Conservation (phyloP, 164 flowering plant species). For the Protea cynaroides region DNA sequence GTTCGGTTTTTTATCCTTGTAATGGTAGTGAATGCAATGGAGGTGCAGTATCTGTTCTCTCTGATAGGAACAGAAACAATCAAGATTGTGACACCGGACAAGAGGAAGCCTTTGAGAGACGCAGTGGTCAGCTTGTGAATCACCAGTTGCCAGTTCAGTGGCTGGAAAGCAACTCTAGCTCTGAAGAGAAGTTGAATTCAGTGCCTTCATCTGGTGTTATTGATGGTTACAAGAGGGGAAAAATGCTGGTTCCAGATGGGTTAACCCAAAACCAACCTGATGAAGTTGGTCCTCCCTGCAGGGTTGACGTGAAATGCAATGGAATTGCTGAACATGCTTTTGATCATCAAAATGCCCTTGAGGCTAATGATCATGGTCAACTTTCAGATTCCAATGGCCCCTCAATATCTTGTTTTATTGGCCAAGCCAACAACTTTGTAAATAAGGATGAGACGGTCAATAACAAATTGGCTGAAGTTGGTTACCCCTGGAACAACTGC, state of each 20-base stretch:
- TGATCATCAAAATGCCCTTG: neutral
- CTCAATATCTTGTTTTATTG: neutral
- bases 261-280: neutral
- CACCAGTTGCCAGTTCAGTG: neutral
- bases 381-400: neutral
- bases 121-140: neutral
- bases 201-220: neutral
- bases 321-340: neutral
- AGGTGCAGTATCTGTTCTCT: neutral
- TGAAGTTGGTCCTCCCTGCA: neutral
- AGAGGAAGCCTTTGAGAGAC: neutral
- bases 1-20: neutral
- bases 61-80: neutral
- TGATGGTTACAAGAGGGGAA: neutral
- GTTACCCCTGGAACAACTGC: neutral
- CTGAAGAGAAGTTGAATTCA: no score
- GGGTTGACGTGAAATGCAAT: neutral
- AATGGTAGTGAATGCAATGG: neutral
- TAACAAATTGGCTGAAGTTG: slow-evolving; percentile 1
- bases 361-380: slow-evolving; percentile 4
- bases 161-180: no score
- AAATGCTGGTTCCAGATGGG: neutral
- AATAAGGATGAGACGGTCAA: neutral
- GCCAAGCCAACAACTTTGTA: neutral
- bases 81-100: neutral